Evolutionary conservation across 257 asterid species (phyloP), one percentile per base, ranked within the genome.

Genomic region (Voacanga thouarsii): DNA sequence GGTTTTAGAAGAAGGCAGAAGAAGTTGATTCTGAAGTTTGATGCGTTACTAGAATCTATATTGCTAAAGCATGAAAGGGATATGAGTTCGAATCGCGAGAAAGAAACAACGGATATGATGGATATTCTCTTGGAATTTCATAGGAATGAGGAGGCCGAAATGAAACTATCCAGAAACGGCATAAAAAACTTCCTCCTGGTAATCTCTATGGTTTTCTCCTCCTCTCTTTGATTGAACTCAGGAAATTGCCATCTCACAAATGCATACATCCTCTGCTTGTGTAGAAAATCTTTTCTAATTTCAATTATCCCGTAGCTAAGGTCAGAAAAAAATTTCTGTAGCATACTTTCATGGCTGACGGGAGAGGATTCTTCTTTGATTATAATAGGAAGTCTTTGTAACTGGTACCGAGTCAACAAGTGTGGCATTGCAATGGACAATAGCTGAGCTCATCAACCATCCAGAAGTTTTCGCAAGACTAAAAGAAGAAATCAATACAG

Each of bases 401-500:
- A 92, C 90, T 0, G 97, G 95, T 43, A 88, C 96, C 0, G 90
- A 91, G 49, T 86, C 96, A 78, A 82, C 96, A 68, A 90, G 91
- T 15, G 82, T 84, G 63, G 85, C 95, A 56, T 19, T 86, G 19
- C 89, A 92, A 45, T 90, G 96, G 97, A 88, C 93, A 39, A 26
- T 92, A 19, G 86, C 97, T 1, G 97, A 92, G 75, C 90, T 90
- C 5, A 86, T 92, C 49, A 89, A 90, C 47, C 85, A 89, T 68
- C 96, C 97, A 9, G 30, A 57, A 11, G 81, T 82, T 30, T 23
- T 89, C 59, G 53, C 77, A 43, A 92, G 83, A 4, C 86, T 86
- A 18, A 82, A 68, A n/a, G 69, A 87, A 74, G 96, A 92, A 82
- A 84, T 92, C 49, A 83, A 85, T 56, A 12, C 55, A 1, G 55